These are phyloP conservation scores for Ophiosphaerella narmari DNA, from an alignment of 2,329 filamentous ascomycete genomes.

Conservation along the genomic window DNA sequence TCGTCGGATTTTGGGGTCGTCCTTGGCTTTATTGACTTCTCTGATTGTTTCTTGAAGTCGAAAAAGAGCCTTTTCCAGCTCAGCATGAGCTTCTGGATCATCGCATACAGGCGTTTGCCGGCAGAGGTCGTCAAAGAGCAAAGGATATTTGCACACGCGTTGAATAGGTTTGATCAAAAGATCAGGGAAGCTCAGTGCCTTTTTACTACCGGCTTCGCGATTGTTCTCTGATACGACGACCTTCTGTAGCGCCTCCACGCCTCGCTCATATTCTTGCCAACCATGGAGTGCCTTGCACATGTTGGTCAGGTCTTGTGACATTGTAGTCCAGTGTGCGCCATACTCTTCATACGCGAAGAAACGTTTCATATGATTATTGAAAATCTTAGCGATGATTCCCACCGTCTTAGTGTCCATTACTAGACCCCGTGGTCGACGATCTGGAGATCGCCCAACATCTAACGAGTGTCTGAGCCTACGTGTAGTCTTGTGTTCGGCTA, in stretches of 20 bases:
- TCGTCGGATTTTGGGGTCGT: constrained; percentile 70
- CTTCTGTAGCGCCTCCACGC: constrained; percentile 80
- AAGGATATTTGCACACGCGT: constrained; percentile 85
- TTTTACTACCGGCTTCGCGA: constrained; percentile 66
- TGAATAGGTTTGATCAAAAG: constrained; percentile 96
- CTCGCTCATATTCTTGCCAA: constrained; percentile 81
- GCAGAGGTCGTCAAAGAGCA: constrained; percentile 82
- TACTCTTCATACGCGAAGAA: constrained; percentile 93
- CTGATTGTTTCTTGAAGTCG: constrained; percentile 74
- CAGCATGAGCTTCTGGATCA: constrained; percentile 80
- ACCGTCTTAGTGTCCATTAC: constrained; percentile 59
- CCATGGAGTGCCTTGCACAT: constrained; percentile 70
- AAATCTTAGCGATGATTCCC: constrained; percentile 58
- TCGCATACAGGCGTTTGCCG: constrained; percentile 83
- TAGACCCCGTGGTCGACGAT: constrained; percentile 44
- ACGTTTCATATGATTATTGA: constrained; percentile 68
- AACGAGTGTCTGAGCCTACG: constrained; percentile 51
- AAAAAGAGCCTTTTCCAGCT: constrained; percentile 74
- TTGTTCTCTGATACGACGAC: constrained; percentile 73
- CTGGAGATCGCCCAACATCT: constrained; percentile 49
- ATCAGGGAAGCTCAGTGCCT: constrained; percentile 81
- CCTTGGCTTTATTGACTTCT: constrained; percentile 83
- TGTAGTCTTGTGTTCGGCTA: constrained; percentile 39
- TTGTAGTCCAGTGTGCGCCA: constrained; percentile 83
- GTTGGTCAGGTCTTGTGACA: constrained; percentile 76